These are phyloP conservation scores for Xanthoconium separans DNA, from an alignment of 1,284 basidiomycete genomes.

Conservation along the genomic window DNA sequence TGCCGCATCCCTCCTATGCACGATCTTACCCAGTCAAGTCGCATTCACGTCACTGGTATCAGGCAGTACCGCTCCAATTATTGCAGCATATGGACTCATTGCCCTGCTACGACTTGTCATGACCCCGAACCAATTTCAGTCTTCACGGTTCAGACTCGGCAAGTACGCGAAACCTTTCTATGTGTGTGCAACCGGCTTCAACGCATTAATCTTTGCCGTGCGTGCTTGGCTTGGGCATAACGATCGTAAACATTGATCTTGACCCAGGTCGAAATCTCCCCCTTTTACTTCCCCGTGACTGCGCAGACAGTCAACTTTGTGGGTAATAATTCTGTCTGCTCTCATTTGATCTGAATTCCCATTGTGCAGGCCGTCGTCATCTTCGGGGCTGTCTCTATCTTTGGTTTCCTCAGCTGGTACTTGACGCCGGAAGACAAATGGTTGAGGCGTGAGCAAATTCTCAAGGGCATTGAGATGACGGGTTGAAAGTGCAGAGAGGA, in stretches of 20 bases:
- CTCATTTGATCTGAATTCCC: conserved; percentile 12
- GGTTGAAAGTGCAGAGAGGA: conserved; percentile 24
- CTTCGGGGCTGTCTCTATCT: conserved; percentile 72
- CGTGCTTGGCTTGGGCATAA: conserved; percentile 25
- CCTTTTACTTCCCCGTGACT: conserved; percentile 78
- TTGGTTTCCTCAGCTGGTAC: conserved; percentile 74
- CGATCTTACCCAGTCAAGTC: conserved; percentile 44
- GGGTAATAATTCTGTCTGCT: conserved; percentile 29
- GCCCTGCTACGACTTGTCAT: conserved; percentile 66
- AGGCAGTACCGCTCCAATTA: conserved; percentile 77
- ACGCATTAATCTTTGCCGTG: conserved; percentile 70
- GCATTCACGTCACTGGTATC: conserved; percentile 86
- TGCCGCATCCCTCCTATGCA: conserved; percentile 54
- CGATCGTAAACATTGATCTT: not conserved
- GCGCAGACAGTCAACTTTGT: conserved; percentile 79
- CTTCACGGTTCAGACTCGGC: conserved; percentile 71
- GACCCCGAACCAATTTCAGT: conserved; percentile 73
- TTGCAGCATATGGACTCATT: conserved; percentile 81
- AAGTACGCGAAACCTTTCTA: conserved; percentile 67
- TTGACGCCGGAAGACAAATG: conserved; percentile 75
- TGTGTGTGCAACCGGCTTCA: conserved; percentile 65
- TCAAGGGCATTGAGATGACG: conserved; percentile 44
- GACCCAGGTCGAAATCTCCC: conserved; percentile 70
- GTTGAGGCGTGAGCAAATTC: conserved; percentile 63
- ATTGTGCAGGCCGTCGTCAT: conserved; percentile 65